These are phyloP conservation scores for Groenewaldozyma sp. DNA, from an alignment of 1,139 yeast species.

Conservation along the genomic window DNA sequence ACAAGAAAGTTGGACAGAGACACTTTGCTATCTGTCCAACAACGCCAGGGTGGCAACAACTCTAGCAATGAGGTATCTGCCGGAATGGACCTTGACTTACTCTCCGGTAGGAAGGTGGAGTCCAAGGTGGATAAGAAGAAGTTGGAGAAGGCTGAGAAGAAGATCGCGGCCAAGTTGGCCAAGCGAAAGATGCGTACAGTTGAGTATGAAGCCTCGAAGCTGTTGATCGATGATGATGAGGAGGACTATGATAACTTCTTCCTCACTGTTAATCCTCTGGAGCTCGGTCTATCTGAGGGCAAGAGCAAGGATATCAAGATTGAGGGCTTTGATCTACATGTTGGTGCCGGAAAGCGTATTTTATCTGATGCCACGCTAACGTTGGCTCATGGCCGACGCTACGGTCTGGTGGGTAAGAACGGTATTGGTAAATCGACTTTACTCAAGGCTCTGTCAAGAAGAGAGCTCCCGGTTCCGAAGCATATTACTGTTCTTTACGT, in stretches of 20 bases:
- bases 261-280: conserved; percentile 90
- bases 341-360: conserved; percentile 92
- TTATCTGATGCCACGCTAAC: conserved; percentile 82
- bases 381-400: conserved; percentile 84
- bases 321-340: conserved; percentile 87
- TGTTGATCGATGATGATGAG: conserved; percentile 47
- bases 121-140: conserved; percentile 93
- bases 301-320: conserved; percentile 90
- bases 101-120: conserved; percentile 85
- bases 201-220: conserved; percentile 84
- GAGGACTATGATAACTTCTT: conserved; percentile 91
- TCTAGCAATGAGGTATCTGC: conserved; percentile 11
- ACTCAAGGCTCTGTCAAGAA: conserved; percentile 78
- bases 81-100: conserved; percentile 71
- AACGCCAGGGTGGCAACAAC: conserved; percentile 16
- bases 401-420: conserved; percentile 96
- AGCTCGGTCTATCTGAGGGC: conserved; percentile 73
- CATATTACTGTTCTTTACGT: conserved; percentile 94
- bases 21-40: conserved; percentile 30
- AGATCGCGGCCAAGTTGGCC: conserved; percentile 93
- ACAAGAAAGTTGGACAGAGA: conserved; percentile 52
- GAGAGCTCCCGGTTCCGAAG: conserved; percentile 89
- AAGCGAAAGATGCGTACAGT: conserved; percentile 77
- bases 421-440: conserved; percentile 99
- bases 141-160: conserved; percentile 92